phyloP scores from a whole-genome alignment of 768 basidiomycete species.

The Boletus rubescentipes region DNA sequence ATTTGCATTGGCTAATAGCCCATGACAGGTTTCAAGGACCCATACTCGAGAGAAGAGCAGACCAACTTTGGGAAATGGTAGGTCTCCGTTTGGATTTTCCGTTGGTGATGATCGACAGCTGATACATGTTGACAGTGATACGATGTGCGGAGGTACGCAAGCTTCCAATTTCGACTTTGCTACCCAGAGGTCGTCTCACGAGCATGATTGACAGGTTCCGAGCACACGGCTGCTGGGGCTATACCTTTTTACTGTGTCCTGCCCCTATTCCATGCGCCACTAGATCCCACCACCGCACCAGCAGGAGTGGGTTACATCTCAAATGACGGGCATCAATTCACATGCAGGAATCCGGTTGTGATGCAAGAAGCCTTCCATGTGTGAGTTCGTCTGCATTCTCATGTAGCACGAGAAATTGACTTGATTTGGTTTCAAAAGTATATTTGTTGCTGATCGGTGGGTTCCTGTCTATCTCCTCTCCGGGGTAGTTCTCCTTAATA shows the following conservation, averaged over 20 bases:
- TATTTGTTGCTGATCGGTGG: slow-evolving; percentile 55
- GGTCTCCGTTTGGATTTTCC: slow-evolving; percentile 4
- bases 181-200: background rate
- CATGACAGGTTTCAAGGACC: slow-evolving; percentile 56
- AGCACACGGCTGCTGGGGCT: slow-evolving; percentile 45
- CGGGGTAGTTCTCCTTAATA: background rate
- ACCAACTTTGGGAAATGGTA: slow-evolving; percentile 54
- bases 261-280: slow-evolving; percentile 50
- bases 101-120: background rate
- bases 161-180: background rate
- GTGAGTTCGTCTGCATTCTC: slow-evolving; percentile 33
- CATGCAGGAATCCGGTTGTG: slow-evolving; percentile 52
- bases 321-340: slow-evolving; percentile 54
- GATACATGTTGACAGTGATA: slow-evolving; percentile 36
- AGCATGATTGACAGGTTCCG: slow-evolving; percentile 41
- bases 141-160: slow-evolving; percentile 48
- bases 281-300: slow-evolving; percentile 26
- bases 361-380: slow-evolving; percentile 60
- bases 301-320: slow-evolving; percentile 49
- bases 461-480: background rate
- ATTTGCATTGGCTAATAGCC: background rate
- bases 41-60: slow-evolving; percentile 59
- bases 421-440: slow-evolving; percentile 27
- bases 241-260: slow-evolving; percentile 55
- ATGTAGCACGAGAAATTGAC: background rate